phyloP scores from a whole-genome alignment of 1,139 yeast species.

The Sugiyamaella neomexicana region DNA sequence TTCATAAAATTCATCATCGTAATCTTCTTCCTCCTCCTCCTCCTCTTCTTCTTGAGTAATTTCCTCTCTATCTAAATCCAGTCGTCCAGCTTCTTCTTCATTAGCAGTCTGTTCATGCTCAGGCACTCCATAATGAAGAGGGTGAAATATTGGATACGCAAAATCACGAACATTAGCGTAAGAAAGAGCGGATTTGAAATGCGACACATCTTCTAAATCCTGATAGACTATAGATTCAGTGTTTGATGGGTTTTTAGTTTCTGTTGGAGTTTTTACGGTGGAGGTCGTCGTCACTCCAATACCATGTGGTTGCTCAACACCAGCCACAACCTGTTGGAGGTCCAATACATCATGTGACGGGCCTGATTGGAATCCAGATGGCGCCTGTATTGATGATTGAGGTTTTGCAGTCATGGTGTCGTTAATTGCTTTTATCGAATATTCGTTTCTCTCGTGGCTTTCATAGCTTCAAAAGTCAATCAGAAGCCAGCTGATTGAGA shows the following conservation, averaged over 20 bases:
- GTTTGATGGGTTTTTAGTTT: background rate
- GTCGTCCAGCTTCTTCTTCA: slow-evolving; percentile 23
- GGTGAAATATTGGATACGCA: slow-evolving; percentile 69
- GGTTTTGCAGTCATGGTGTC: slow-evolving; percentile 14
- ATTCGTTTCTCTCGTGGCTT: background rate
- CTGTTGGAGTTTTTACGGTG: background rate
- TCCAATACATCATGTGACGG: slow-evolving; percentile 14
- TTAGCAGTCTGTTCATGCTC: slow-evolving; percentile 24
- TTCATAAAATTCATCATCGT: slow-evolving; percentile 33
- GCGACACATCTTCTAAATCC: slow-evolving; percentile 13
- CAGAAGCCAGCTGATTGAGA: background rate
- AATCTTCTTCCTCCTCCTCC: slow-evolving; percentile 29
- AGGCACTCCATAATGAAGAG: slow-evolving; percentile 60
- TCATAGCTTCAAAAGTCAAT: background rate
- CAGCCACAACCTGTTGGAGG: slow-evolving; percentile 10
- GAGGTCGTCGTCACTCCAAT: background rate
- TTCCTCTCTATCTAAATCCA: background rate
- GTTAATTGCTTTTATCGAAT: too few relatives aligned
- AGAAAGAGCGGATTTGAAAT: slow-evolving; percentile 30
- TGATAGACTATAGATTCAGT: slow-evolving; percentile 8
- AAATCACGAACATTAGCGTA: slow-evolving; percentile 64
- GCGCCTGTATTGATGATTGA: slow-evolving; percentile 5
- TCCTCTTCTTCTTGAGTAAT: slow-evolving; percentile 26
- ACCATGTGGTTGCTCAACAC: slow-evolving; percentile 8
- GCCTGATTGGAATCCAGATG: slow-evolving; percentile 9